A percentile compares a stretch with the other conserved stretches of the same genome.
phyloP scores from a whole-genome alignment of 2,329 filamentous ascomycete species.

The Fusarium newnesense region DNA sequence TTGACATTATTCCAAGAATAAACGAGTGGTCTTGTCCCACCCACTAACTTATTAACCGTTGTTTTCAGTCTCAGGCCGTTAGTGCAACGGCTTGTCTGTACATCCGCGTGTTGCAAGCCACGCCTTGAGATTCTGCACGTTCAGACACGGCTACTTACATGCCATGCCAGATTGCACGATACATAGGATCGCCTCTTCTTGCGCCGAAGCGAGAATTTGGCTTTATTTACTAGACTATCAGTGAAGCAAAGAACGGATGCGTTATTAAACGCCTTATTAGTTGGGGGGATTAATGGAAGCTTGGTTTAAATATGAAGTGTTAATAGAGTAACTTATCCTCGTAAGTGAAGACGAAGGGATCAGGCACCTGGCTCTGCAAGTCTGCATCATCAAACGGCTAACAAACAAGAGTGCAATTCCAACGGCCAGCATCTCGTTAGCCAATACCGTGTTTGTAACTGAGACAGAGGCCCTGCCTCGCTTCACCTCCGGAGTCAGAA shows the following conservation, averaged over 20 bases:
- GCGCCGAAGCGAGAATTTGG: neutral
- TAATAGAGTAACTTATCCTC: no score
- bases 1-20: neutral
- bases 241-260: no score
- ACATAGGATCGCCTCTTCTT: neutral
- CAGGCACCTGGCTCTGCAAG: neutral
- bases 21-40: neutral
- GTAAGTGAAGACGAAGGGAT: neutral
- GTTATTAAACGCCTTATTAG: no score
- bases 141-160: neutral
- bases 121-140: neutral
- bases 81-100: neutral
- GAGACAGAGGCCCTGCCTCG: neutral
- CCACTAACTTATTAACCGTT: no score
- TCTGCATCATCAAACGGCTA: neutral
- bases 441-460: neutral
- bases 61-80: neutral
- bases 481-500: neutral
- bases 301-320: no score
- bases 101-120: neutral
- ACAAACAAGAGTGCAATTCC: neutral
- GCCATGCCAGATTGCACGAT: neutral
- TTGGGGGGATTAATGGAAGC: no score
- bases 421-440: neutral
- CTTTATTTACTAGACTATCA: neutral